Percentiles rank a stretch among this genome's conserved stretches.
phyloP scores from a whole-genome alignment of 208 protist species.

The Acanthamoeba polyphaga region DNA sequence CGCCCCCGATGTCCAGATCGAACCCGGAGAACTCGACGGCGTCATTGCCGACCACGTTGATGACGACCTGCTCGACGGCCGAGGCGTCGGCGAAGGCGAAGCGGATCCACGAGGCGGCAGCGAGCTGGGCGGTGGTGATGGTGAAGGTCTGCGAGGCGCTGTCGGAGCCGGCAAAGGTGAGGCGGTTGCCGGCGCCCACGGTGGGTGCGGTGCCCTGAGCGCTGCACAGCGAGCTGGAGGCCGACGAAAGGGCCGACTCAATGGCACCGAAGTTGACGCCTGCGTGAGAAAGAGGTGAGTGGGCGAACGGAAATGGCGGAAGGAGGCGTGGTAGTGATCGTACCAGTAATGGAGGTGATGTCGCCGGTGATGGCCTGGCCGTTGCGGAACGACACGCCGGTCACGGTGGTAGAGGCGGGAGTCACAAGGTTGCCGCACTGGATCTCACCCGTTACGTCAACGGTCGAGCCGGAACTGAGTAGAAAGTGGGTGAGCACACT shows the following conservation, averaged over 20 bases:
- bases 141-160: constrained; percentile 17
- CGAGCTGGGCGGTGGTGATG: constrained; percentile 4
- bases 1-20: background rate
- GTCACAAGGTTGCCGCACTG: constrained; percentile 18
- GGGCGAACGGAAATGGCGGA: too few relatives aligned
- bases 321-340: too few relatives aligned
- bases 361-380: background rate
- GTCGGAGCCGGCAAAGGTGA: background rate
- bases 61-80: constrained; percentile 11
- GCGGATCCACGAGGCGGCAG: background rate
- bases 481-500: too few relatives aligned
- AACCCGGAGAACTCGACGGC: background rate
- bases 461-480: background rate
- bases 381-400: background rate
- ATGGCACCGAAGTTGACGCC: background rate
- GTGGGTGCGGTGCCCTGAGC: background rate
- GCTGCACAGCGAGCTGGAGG: constrained; percentile 8
- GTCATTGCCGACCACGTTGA: constrained; percentile 7
- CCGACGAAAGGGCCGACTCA: background rate
- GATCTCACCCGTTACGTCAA: background rate
- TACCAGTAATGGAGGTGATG: background rate
- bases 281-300: background rate
- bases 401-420: background rate
- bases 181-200: background rate
- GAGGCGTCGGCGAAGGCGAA: background rate